A percentile compares a stretch with the other conserved stretches of the same genome.
These are phyloP conservation scores for Microdochium paspali DNA, from an alignment of 2,329 filamentous ascomycete genomes.

Conservation along the genomic window DNA sequence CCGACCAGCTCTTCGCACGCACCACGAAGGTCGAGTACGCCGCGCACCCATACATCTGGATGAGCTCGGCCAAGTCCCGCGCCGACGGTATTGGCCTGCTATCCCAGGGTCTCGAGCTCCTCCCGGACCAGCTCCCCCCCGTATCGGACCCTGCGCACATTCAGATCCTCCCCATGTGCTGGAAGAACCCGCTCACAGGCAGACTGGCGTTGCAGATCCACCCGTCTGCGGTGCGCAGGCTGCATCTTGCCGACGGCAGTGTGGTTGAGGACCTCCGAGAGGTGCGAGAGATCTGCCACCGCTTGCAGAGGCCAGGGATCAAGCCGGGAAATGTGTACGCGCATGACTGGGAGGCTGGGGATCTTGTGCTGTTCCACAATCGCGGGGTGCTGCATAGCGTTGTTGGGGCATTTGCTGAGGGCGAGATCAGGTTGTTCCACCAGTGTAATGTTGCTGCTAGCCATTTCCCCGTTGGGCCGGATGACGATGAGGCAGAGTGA, in stretches of 20 bases:
- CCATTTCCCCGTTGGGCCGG: constrained; percentile 42
- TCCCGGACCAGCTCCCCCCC: constrained; percentile 48
- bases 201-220: constrained; percentile 64
- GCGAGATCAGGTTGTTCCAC: constrained; percentile 66
- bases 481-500: constrained; percentile 6
- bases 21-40: constrained; percentile 65
- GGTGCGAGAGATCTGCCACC: constrained; percentile 60
- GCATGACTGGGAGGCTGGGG: constrained; percentile 70
- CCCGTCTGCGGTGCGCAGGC: constrained; percentile 59
- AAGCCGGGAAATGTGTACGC: constrained; percentile 59
- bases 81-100: constrained; percentile 63
- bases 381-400: constrained; percentile 67
- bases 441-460: constrained; percentile 74
- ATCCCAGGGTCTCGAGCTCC: constrained; percentile 55
- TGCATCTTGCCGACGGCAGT: constrained; percentile 57
- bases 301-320: constrained; percentile 64
- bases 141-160: constrained; percentile 59
- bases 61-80: constrained; percentile 57
- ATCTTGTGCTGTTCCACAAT: constrained; percentile 72
- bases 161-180: constrained; percentile 66
- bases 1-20: constrained; percentile 58
- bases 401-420: constrained; percentile 61
- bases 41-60: constrained; percentile 76
- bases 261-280: constrained; percentile 59
- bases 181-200: constrained; percentile 66